phyloP scores from a whole-genome alignment of 2,329 filamentous ascomycete genomes.

The Fusarium protoensiforme region DNA sequence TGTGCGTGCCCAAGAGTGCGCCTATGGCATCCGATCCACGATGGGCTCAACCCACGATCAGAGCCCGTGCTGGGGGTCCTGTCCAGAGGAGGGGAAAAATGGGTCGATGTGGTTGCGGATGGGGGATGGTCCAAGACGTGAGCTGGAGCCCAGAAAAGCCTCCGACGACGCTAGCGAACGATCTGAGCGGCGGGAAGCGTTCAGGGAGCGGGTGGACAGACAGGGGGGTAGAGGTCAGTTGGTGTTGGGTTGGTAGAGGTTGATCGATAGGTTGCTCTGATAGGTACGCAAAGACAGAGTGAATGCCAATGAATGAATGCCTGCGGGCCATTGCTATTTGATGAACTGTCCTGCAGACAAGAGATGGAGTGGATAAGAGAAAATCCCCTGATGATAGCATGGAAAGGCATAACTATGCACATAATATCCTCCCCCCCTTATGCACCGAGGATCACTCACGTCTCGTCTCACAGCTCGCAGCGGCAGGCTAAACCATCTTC shows the following conservation, averaged over 20 bases:
- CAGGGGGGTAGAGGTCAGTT: background rate
- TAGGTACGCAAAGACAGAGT: background rate
- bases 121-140: background rate
- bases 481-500: background rate
- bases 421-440: background rate
- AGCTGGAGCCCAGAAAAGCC: background rate
- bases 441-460: conserved; percentile 1
- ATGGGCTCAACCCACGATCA: background rate
- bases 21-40: background rate
- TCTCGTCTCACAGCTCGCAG: background rate
- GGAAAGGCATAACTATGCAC: background rate
- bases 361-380: background rate
- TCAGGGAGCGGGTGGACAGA: conserved; percentile 23
- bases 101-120: background rate
- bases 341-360: background rate
- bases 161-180: conserved; percentile 25
- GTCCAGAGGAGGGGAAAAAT: background rate
- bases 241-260: background rate
- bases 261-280: background rate
- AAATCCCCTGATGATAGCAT: background rate
- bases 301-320: background rate
- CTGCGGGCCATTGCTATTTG: background rate
- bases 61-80: background rate
- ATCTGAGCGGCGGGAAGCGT: conserved; percentile 29
- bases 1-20: background rate